phyloP scores from a whole-genome alignment of 225 moss, liverwort and hornwort genomes.

The Physcomitrium patens region DNA sequence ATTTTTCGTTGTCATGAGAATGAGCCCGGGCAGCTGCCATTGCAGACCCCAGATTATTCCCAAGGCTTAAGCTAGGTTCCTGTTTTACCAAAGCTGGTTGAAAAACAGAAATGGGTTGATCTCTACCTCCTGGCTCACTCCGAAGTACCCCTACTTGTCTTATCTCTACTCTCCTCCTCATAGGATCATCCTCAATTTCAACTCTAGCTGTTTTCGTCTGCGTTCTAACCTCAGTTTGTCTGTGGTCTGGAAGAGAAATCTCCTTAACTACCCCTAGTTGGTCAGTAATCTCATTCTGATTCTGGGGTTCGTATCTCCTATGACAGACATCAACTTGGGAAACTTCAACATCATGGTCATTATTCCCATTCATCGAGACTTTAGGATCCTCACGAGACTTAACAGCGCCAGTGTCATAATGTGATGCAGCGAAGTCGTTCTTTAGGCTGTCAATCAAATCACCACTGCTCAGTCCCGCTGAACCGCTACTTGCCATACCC shows the following conservation, averaged over 20 bases:
- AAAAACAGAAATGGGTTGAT: conserved; percentile 17
- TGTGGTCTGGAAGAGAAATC: conserved; percentile 14
- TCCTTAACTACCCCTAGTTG: neutral
- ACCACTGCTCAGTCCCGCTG: conserved; percentile 1
- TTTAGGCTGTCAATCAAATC: conserved; percentile 18
- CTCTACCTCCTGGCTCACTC: neutral
- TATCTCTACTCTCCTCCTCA: neutral
- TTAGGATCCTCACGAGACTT: conserved; percentile 25
- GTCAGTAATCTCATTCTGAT: conserved; percentile 13
- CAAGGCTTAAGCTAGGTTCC: conserved; percentile 18
- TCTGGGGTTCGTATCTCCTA: conserved; percentile 2
- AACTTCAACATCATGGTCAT: conserved; percentile 13
- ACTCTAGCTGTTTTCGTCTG: neutral
- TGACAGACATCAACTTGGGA: neutral
- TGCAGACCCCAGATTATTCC: conserved; percentile 1
- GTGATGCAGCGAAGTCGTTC: conserved; percentile 4
- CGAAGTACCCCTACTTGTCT: conserved; percentile 1
- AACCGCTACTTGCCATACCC: conserved; percentile 14
- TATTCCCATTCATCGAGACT: neutral
- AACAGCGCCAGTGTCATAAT: conserved; percentile 20
- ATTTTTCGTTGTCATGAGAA: conserved; percentile 15
- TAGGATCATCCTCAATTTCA: conserved; percentile 19
- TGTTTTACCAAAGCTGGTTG: conserved; percentile 40
- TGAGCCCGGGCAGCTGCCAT: neutral
- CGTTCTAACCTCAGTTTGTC: neutral